Base-by-base conservation (phyloP, 345 rosid species). In the Cardiospermum halicacabum region DNA sequence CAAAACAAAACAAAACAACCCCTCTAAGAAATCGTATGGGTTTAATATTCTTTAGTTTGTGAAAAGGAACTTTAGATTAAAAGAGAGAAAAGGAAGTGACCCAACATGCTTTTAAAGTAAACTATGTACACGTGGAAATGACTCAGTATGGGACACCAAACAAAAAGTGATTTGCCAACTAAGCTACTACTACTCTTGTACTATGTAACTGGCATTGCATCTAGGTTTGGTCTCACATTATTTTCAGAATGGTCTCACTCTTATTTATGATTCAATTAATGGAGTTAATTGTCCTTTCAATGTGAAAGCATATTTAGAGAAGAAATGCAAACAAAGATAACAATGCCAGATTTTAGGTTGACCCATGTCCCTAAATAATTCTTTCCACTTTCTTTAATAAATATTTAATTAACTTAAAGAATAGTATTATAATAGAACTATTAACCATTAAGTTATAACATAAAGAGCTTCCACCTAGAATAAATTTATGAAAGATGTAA, bases 111-210 rank as follows among this genome's bases (percentile, higher is more conserved):
- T 67, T 28, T 8, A 30, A 18, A 22, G 15, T 12, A 51, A n/a
- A 58, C 62, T 25, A 25, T 11, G 12, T 31, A 58, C 62, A 69
- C 26, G 53, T 65, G 70, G 59, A 60, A 34, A 59, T 64, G 78
- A 74, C 49, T 74, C 70, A 55, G 60, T 67, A 53, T 36, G 63
- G 55, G 73, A 22, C 73, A 56, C 43, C 66, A 7, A 28, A 31
- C 37, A n/a, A 8, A 43, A 43, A 30, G 50, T 45, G 2, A 43
- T 16, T n/a, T 15, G 2, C 28, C n/a, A n/a, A n/a, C n/a, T n/a
- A n/a, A n/a, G n/a, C n/a, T n/a, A n/a, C n/a, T n/a, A n/a, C n/a
- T 19, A 50, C 27, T 28, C 47, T 31, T 4, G 31, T n/a, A 59
- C n/a, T 40, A 10, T 9, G 18, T 13, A 42, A 37, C 22, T 5